Conservation (phyloP, 2,329 filamentous ascomycete species). For the Dactylellina drechsleri region DNA sequence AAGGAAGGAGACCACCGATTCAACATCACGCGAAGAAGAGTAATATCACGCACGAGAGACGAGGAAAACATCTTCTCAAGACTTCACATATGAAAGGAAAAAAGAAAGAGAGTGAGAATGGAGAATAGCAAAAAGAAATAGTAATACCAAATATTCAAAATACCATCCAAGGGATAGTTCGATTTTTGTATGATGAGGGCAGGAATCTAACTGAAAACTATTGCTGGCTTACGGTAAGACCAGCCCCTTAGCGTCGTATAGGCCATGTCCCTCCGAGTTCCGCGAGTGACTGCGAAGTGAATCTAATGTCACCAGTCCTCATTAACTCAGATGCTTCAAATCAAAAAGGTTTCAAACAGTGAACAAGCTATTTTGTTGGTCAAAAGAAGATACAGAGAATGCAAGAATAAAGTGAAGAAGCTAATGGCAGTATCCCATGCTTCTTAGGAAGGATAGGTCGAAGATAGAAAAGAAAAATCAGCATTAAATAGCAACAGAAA, state of each 20-base stretch:
- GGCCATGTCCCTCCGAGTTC: conserved; percentile 5
- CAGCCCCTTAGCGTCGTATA: conserved; percentile 4
- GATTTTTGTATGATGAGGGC: conserved; percentile 18
- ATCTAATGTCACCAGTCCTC: conserved; percentile 51
- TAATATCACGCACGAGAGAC: conserved; percentile 26
- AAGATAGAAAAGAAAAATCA: conserved; percentile 20
- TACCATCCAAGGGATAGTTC: conserved; percentile 35
- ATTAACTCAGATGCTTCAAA: conserved; percentile 44
- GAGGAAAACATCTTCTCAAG: conserved; percentile 24
- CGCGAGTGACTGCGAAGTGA: conserved; percentile 41
- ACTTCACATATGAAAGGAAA: conserved; percentile 29
- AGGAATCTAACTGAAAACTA: conserved; percentile 29
- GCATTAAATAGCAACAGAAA: conserved; percentile 42
- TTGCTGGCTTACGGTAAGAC: neutral
- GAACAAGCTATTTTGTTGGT: conserved; percentile 25
- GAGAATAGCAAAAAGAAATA: conserved; percentile 7
- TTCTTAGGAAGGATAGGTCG: conserved; percentile 46
- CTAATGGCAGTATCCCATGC: conserved; percentile 27
- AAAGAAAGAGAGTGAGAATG: neutral
- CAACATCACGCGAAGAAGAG: conserved; percentile 11
- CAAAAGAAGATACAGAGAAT: conserved; percentile 42
- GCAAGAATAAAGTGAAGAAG: conserved; percentile 21
- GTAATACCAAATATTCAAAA: conserved; percentile 29
- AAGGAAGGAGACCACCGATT: conserved; percentile 26
- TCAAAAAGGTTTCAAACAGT: conserved; percentile 8